Evolutionary conservation across 805 yeast genomes (phyloP), one percentile per base, ranked within the genome.

Genomic region (Jamesozyma lodderae): DNA sequence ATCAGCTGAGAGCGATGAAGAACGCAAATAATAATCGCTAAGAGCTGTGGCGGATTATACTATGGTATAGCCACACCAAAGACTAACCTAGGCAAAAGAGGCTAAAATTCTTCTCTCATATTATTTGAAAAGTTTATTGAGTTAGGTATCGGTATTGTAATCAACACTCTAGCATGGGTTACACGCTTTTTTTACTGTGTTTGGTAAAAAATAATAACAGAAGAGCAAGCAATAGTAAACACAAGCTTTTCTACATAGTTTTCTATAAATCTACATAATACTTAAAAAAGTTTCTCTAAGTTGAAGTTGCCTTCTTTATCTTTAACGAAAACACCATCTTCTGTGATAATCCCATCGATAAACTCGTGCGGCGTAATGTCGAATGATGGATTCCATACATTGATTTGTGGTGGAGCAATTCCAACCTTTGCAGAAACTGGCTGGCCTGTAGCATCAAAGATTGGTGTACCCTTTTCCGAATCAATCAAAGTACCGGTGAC

Each of bases 341-440:
- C 97, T 1, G 96, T 90, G 25, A 90, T 85, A 42, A 92, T 86
- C 42, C 86, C 83, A 55, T 87, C 96, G 38, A 90, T 87, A 27
- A 81, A 64, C 32, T 70, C 71, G 51, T 79, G 78, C 0, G 95
- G 95, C 3, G 97, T 86, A 13, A 92, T 86, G 55, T 90, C 98
- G 53, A 90, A 90, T 0, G 96, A 81, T 1, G 98, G 98, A 53
- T 92, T 92, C 96, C 96, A 90, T 2, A 87, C 95, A 4, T 70
- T 64, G 23, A 88, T 80, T 0, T 81, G 82, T 2, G 82, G 81
- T 3, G 97, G 92, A 1, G 96, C 95, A 41, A 81, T 72, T 28
- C 83, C 81, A 11, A 87, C 81, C 15, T 77, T 77, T 1, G 71
- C 57, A 35, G 60, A 51, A 27, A 62, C 34, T 4, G 67, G 68